Evolutionary conservation across 2,329 filamentous ascomycete species (phyloP).

Genomic region (Epichloe brachyelytri): DNA sequence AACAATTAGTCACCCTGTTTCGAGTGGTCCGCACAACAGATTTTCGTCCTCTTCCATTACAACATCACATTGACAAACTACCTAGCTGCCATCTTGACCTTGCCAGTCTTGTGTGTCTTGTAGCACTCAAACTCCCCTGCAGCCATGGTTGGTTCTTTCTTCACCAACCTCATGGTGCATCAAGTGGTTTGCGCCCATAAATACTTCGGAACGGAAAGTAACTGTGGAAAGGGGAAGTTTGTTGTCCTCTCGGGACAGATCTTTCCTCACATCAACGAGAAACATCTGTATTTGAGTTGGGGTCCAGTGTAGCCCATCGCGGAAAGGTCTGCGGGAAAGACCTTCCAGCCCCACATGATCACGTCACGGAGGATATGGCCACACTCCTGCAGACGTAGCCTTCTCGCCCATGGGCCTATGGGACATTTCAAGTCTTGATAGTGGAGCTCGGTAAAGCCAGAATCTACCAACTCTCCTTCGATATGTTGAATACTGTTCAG

Average conservation of each 20-base stretch:
- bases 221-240: slow-evolving; percentile 23
- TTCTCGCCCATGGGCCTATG: slow-evolving; percentile 34
- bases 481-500: slow-evolving; percentile 26
- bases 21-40: no score
- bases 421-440: slow-evolving; percentile 34
- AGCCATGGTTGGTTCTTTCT: neutral
- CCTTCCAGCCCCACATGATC: slow-evolving; percentile 26
- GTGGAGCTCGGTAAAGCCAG: slow-evolving; percentile 29
- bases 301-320: slow-evolving; percentile 28
- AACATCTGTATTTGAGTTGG: slow-evolving; percentile 30
- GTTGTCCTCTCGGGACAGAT: slow-evolving; percentile 20
- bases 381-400: slow-evolving; percentile 28
- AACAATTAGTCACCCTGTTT: no score
- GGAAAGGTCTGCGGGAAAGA: slow-evolving; percentile 24
- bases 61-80: no score
- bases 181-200: slow-evolving; percentile 25
- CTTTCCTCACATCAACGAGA: slow-evolving; percentile 27
- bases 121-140: neutral
- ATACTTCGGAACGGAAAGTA: slow-evolving; percentile 29
- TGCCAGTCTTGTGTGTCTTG: no score
- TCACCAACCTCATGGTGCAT: neutral
- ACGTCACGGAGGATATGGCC: slow-evolving; percentile 33
- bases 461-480: slow-evolving; percentile 21
- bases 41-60: no score
- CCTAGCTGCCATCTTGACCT: no score